Evolutionary conservation across 169 alveolate species (phyloP).

Genomic region (Pseudocohnilembus persalinus): DNA sequence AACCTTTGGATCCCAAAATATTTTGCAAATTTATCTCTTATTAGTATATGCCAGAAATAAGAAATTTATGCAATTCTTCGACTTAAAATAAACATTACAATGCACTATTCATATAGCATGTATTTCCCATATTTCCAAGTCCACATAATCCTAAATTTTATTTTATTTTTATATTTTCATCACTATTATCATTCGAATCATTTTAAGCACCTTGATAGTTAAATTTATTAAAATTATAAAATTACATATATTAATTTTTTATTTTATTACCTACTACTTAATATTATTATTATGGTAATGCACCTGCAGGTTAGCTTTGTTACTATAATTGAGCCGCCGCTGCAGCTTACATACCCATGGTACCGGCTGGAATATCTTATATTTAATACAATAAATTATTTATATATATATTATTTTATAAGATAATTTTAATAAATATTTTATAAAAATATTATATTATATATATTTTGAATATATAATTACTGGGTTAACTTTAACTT

Average conservation of each 20-base stretch:
- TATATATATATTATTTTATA: no score
- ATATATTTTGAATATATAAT: no score
- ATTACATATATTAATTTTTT: neutral
- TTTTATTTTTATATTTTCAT: no score
- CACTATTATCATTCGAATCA: no score
- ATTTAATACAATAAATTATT: no score
- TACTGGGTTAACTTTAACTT: neutral
- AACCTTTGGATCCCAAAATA: conserved; percentile 66
- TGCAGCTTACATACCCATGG: no score
- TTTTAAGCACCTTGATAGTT: no score
- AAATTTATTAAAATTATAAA: no score
- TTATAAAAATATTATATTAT: no score
- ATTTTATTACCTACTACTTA: neutral
- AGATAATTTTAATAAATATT: no score
- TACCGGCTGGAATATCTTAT: no score
- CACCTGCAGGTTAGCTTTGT: neutral
- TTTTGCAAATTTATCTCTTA: conserved; percentile 56
- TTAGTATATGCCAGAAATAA: conserved; percentile 51
- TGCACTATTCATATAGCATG: conserved; percentile 84
- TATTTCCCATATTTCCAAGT: conserved; percentile 78
- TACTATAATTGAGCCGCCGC: neutral
- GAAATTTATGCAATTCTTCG: conserved; percentile 60
- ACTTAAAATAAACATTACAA: conserved; percentile 72
- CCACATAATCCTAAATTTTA: conserved; percentile 47
- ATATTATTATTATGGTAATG: neutral